Percentiles rank a stretch among this genome's conserved stretches.
Evolutionary conservation across 495 filamentous ascomycete species (phyloP).

Genomic region (Aspergillus sparsus): DNA sequence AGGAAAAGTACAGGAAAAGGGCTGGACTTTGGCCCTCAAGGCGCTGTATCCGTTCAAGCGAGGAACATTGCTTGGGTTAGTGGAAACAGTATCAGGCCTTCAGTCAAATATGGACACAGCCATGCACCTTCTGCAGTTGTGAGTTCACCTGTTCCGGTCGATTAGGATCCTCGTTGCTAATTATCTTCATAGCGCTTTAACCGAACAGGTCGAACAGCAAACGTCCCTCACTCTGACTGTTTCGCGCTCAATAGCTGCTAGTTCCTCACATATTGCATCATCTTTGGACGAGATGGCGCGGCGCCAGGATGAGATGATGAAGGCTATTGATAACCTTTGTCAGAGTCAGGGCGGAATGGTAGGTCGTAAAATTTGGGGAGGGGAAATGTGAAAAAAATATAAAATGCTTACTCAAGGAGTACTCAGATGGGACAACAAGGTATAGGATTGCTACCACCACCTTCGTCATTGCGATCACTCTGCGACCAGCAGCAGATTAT

Average conservation of each 20-base stretch:
- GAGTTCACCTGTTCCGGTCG: neutral
- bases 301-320: no score
- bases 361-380: no score
- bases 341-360: no score
- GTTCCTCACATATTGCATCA: no score
- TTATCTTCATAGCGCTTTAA: neutral
- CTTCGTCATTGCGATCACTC: neutral
- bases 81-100: slow-evolving; percentile 16
- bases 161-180: neutral
- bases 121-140: slow-evolving; percentile 20
- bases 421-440: neutral
- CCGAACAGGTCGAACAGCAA: neutral
- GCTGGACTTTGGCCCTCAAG: neutral
- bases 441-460: neutral
- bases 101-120: slow-evolving; percentile 20
- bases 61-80: slow-evolving; percentile 14
- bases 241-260: no score
- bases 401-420: neutral
- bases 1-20: neutral
- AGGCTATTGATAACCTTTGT: no score
- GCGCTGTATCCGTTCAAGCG: slow-evolving; percentile 21
- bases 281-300: no score
- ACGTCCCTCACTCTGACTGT: neutral
- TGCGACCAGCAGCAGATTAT: neutral
- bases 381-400: no score